phyloP scores from a whole-genome alignment of 805 yeast genomes.

The Ogataea zsoltii region DNA sequence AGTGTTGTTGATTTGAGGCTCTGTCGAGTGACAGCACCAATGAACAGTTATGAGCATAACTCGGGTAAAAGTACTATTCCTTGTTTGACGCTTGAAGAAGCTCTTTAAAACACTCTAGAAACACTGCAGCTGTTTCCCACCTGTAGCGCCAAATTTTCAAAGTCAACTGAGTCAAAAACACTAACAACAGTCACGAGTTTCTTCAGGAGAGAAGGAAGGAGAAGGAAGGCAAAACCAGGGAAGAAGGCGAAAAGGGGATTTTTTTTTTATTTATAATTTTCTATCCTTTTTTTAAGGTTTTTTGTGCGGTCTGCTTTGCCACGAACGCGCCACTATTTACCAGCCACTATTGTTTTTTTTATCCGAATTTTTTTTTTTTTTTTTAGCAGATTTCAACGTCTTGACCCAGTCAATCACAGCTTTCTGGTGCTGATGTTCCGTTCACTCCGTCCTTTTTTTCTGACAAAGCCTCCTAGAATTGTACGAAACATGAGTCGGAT shows the following conservation, averaged over 20 bases:
- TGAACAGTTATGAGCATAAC: no score
- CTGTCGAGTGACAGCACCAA: no score
- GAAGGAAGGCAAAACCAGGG: not conserved
- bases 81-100: not conserved
- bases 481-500: constrained; percentile 7
- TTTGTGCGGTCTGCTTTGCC: not conserved
- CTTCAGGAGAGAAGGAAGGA: not conserved
- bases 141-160: constrained; percentile 2
- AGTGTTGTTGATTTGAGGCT: not conserved
- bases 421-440: no score
- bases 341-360: not conserved
- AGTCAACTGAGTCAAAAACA: not conserved
- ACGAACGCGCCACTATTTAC: not conserved
- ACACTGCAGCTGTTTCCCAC: not conserved
- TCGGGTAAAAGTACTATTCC: constrained; percentile 11
- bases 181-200: not conserved
- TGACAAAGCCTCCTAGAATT: not conserved
- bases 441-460: no score
- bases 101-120: not conserved
- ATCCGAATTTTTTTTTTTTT: not conserved
- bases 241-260: not conserved
- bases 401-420: no score
- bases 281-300: not conserved
- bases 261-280: not conserved
- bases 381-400: not conserved